A percentile compares a stretch with the other conserved stretches of the same genome.
phyloP scores from a whole-genome alignment of 208 protist species.

The Leptomonas pyrrhocoris region DNA sequence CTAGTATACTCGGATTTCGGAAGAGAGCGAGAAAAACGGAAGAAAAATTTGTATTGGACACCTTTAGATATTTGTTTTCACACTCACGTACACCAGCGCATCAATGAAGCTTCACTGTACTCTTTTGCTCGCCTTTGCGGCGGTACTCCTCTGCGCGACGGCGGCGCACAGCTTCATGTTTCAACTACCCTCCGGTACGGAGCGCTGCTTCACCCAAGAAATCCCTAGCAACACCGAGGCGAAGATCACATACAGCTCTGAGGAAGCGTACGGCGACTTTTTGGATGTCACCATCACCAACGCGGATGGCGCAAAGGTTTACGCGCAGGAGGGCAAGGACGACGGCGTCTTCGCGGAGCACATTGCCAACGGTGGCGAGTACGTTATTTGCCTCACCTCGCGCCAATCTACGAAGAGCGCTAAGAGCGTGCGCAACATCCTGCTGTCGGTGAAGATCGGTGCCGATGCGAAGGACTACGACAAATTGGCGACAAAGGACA shows the following conservation, averaged over 20 bases:
- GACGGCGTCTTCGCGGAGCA: constrained; percentile 39
- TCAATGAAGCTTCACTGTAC: background rate
- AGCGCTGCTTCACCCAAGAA: constrained; percentile 87
- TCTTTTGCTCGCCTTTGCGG: constrained; percentile 7
- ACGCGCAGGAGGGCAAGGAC: constrained; percentile 29
- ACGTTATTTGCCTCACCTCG: constrained; percentile 75
- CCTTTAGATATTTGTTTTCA: background rate
- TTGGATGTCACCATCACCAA: constrained; percentile 48
- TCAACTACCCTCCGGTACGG: constrained; percentile 49
- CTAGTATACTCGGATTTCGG: too few relatives aligned
- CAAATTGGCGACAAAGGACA: constrained; percentile 75
- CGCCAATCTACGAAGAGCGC: constrained; percentile 7
- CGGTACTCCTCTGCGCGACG: constrained; percentile 14
- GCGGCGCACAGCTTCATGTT: constrained; percentile 49
- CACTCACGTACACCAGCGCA: too few relatives aligned
- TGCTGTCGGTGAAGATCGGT: constrained; percentile 38
- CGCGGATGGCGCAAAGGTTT: constrained; percentile 27
- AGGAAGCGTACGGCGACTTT: constrained; percentile 64
- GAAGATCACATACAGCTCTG: constrained; percentile 54
- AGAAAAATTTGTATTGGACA: background rate
- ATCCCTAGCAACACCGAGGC: constrained; percentile 67
- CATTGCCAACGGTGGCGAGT: constrained; percentile 66
- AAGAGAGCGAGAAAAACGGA: background rate
- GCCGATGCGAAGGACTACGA: constrained; percentile 73
- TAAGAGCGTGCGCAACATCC: constrained; percentile 2